A percentile compares a stretch with the other conserved stretches of the same genome.
Evolutionary conservation across 1,139 yeast genomes (phyloP).

Genomic region (Kazachstania sp.): DNA sequence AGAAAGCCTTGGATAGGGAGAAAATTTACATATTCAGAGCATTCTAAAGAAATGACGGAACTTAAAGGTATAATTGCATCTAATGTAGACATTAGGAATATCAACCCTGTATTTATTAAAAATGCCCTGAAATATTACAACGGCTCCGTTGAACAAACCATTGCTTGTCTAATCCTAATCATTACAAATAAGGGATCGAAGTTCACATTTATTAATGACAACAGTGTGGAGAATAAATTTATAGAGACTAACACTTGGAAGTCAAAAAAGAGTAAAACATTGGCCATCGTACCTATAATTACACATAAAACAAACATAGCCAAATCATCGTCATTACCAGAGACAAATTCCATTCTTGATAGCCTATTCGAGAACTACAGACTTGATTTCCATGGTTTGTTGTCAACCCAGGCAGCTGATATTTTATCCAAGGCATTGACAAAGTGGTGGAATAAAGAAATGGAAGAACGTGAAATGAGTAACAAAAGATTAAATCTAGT

Average conservation of each 20-base stretch:
- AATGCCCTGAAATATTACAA: slow-evolving; percentile 35
- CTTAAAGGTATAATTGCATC: slow-evolving; percentile 12
- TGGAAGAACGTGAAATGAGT: slow-evolving; percentile 34
- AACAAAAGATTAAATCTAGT: slow-evolving; percentile 33
- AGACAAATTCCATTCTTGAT: slow-evolving; percentile 2
- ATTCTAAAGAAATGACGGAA: slow-evolving; percentile 10
- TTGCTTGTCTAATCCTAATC: neutral
- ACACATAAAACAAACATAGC: neutral
- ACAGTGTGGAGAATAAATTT: neutral
- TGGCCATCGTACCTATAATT: neutral
- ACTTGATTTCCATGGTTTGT: slow-evolving; percentile 47
- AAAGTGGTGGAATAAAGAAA: slow-evolving; percentile 52
- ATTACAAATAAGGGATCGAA: neutral
- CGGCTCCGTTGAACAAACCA: slow-evolving; percentile 31
- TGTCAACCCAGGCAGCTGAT: slow-evolving; percentile 38
- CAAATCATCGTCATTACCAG: neutral
- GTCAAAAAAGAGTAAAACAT: neutral
- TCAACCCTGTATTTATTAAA: slow-evolving; percentile 31
- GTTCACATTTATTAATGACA: slow-evolving; percentile 1
- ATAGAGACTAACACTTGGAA: neutral
- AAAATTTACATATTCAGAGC: slow-evolving; percentile 6
- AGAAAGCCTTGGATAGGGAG: neutral
- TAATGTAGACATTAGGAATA: slow-evolving; percentile 12
- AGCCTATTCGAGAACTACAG: slow-evolving; percentile 20
- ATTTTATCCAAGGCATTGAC: slow-evolving; percentile 32